Evolutionary conservation across 164 flowering plant genomes (phyloP), one percentile per base, ranked within the genome.

Genomic region (Vitis rupestris): DNA sequence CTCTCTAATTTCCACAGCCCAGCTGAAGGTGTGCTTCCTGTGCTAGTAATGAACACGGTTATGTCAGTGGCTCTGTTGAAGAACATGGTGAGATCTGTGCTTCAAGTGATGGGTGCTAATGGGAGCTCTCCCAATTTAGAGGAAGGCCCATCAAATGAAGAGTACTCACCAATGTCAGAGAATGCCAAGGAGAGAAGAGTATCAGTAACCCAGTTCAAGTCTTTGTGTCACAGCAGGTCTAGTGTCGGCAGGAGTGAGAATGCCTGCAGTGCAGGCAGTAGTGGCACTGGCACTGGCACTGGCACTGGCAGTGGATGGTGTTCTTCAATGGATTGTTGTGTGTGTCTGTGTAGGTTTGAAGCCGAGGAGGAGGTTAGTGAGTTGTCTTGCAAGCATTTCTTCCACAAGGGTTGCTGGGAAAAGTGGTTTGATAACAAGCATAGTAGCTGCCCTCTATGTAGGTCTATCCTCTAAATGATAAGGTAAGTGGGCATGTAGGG

Each of bases 381-480:
- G 70, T 71, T 90, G 79, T 68, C 83, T 19, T 90, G 96, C 76
- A 84, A 83, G 81, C 93, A 90, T 80, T 88, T 84, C 81, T 90
- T 90, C 73, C 96, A 90, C 76, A 88, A 75, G 72, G 82, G 76
- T 29, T 90, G 96, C 65, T 69, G 88, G 54, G 84, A 87, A 67
- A 88, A 84, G 65, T 90, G 96, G 96, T 81, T 90, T 54, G 77
- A 77, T 69, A 84, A 82, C 68, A 75, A 74, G 5, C 84, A 80
- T 61, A 70, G 15, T 49, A 82, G 90, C 10, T 90, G 93, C 69
- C 93, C 96, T 63, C 88, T 90, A 17, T 90, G 96, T 71, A 78
- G 91, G 69, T 86, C 89, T 56, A 61, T 83, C 37, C 63, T 27
- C 60, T 78, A 70, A 57, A 16, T 0, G 60, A 2, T 57, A 3